Percentiles rank a stretch among this genome's conserved stretches.
These are phyloP conservation scores for Microcera coccophila DNA, from an alignment of 2,329 filamentous ascomycete species.

Conservation along the genomic window DNA sequence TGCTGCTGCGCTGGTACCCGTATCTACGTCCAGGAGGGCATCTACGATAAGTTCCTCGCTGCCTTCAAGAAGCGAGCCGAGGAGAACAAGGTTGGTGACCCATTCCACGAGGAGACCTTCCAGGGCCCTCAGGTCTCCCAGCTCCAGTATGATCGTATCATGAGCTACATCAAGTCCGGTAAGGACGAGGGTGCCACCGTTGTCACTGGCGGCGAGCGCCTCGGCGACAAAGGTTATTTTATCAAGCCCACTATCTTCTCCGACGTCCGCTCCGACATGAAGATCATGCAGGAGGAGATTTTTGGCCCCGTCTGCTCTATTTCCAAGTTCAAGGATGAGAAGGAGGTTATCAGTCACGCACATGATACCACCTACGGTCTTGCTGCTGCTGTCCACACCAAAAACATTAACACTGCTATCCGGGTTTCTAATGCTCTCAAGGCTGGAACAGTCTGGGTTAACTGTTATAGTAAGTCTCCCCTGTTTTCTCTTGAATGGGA, in stretches of 20 bases:
- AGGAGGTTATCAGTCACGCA: slow-evolving; percentile 69
- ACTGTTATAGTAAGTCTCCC: slow-evolving; percentile 34
- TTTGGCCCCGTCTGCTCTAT: slow-evolving; percentile 85
- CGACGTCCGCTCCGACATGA: slow-evolving; percentile 77
- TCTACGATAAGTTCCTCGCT: slow-evolving; percentile 83
- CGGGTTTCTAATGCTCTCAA: slow-evolving; percentile 70
- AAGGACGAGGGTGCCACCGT: slow-evolving; percentile 59
- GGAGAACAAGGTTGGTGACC: slow-evolving; percentile 77
- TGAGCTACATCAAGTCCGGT: slow-evolving; percentile 70
- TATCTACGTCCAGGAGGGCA: slow-evolving; percentile 79
- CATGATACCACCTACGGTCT: slow-evolving; percentile 80
- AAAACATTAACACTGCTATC: slow-evolving; percentile 75
- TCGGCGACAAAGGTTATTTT: slow-evolving; percentile 79
- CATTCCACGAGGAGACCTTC: slow-evolving; percentile 75
- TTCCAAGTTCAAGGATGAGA: slow-evolving; percentile 80
- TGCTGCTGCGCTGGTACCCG: slow-evolving; percentile 74
- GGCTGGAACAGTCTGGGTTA: slow-evolving; percentile 64
- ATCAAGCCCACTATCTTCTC: slow-evolving; percentile 89
- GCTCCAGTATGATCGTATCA: slow-evolving; percentile 84
- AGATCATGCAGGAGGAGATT: slow-evolving; percentile 89
- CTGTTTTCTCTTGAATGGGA: slow-evolving; percentile 16
- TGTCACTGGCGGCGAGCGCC: slow-evolving; percentile 50
- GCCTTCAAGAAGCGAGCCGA: slow-evolving; percentile 73
- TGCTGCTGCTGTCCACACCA: slow-evolving; percentile 79
- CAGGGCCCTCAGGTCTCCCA: slow-evolving; percentile 84